Evolutionary conservation across 163 green algal species (phyloP), one percentile per base, ranked within the genome.

Genomic region (Scenedesmus sp.): DNA sequence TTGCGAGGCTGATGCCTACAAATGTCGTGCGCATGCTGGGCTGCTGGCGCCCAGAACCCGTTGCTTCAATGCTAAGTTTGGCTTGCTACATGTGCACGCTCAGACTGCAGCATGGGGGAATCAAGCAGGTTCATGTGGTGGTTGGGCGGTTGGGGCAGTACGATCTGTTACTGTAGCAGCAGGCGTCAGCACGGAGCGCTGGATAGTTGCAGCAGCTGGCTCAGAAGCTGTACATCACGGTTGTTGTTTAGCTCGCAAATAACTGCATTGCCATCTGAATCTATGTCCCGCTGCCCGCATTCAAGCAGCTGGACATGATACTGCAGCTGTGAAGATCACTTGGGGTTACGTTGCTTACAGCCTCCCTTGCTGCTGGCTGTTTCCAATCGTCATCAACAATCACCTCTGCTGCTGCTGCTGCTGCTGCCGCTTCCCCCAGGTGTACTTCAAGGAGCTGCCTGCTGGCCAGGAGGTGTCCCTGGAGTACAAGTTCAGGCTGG

Each of bases 401-500:
- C 55, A 8, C 56, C 20, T 7, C 7, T 15, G 4, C 34, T 7
- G 56, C 26, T 54, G 56, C 55, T 55, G 9, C 23, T 52, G 16
- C 6, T 26, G 56, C 59, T 13, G 57, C n/a, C 10, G 5, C 23
- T 57, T 34, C 26, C 5, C 7, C 13, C 91, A 96, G 94, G 8
- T 94, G 4, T 97, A 95, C 87, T 94, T 94, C 74, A 89, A 94
- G 74, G 55, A 92, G n/a, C 84, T 97, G 12, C 86, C 84, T 18
- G 83, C 93, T 18, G 94, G 93, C 46, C 56, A 94, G 81, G 95
- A 97, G 92, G 59, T 95, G 26, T 94, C 92, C 13, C 46, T 97
- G 10, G 94, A 96, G 84, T 97, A 96, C 94, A 94, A 89, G 62
- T 96, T 97, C 91, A 52, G 93, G n/a, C 89, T 94, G 15, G 94